Evolutionary conservation across 1,284 basidiomycete genomes (phyloP).

Genomic region (Ganoderma boninense): DNA sequence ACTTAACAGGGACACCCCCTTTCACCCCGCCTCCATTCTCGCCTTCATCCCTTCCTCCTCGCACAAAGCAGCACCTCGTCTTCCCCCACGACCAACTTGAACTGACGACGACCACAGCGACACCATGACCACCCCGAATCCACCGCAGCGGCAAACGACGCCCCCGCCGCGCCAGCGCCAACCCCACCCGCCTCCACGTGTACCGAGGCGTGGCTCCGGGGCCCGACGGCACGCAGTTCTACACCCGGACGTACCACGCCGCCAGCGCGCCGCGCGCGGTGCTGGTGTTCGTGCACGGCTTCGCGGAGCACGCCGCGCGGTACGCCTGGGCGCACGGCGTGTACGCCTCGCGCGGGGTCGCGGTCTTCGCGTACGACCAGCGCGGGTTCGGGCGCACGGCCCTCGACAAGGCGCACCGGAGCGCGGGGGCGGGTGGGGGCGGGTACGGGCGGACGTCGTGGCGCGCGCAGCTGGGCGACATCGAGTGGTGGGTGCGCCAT

Average conservation of each 20-base stretch:
- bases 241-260: constrained; percentile 51
- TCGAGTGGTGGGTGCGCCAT: constrained; percentile 71
- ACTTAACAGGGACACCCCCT: no score
- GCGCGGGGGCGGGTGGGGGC: constrained; percentile 56
- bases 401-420: constrained; percentile 55
- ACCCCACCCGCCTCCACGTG: background rate
- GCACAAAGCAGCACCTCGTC: no score
- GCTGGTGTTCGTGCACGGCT: constrained; percentile 87
- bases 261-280: constrained; percentile 58
- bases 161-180: background rate
- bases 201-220: constrained; percentile 48
- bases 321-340: constrained; percentile 75
- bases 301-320: constrained; percentile 81
- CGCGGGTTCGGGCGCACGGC: constrained; percentile 88
- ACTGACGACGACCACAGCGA: background rate
- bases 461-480: constrained; percentile 71
- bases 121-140: background rate
- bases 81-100: background rate
- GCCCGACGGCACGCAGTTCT: constrained; percentile 47
- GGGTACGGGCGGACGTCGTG: constrained; percentile 77
- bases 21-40: background rate
- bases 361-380: constrained; percentile 84
- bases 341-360: constrained; percentile 64
- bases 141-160: background rate
- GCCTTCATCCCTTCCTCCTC: background rate